These are phyloP conservation scores for Hsuehochloa calcarea DNA, from an alignment of 176 grass and related monocot species.

Conservation along the genomic window DNA sequence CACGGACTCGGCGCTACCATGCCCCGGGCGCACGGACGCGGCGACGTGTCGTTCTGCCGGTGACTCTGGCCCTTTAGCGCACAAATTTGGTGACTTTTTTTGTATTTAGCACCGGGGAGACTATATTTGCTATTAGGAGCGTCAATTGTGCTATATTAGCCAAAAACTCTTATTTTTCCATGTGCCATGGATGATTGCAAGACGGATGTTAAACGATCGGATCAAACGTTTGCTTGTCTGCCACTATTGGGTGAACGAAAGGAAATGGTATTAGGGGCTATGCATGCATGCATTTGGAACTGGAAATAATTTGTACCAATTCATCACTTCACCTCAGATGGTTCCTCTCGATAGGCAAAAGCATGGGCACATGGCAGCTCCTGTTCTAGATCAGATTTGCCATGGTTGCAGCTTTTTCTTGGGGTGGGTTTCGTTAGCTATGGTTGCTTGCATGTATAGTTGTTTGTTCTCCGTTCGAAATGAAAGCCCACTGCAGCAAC, in stretches of 20 bases:
- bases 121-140: too few species aligned
- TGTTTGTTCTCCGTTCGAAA: neutral
- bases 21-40: too few species aligned
- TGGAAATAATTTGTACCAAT: neutral
- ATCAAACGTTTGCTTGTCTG: constrained; percentile 35
- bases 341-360: neutral
- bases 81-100: too few species aligned
- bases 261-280: neutral
- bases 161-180: neutral
- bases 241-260: constrained; percentile 21
- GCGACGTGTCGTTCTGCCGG: too few species aligned
- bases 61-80: too few species aligned
- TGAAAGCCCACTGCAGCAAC: neutral
- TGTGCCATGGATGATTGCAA: constrained; percentile 28
- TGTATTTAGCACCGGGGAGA: too few species aligned
- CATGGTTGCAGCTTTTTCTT: neutral
- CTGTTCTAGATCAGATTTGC: constrained; percentile 5
- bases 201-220: constrained; percentile 19
- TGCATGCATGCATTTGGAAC: constrained; percentile 2
- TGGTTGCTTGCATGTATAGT: too few species aligned
- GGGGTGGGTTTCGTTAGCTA: neutral
- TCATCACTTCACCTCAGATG: neutral
- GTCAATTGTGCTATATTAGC: neutral
- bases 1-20: too few species aligned
- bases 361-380: constrained; percentile 2